A percentile compares a stretch with the other conserved stretches of the same genome.
Conservation (phyloP, 768 basidiomycete genomes). For the Butyriboletus loyo region DNA sequence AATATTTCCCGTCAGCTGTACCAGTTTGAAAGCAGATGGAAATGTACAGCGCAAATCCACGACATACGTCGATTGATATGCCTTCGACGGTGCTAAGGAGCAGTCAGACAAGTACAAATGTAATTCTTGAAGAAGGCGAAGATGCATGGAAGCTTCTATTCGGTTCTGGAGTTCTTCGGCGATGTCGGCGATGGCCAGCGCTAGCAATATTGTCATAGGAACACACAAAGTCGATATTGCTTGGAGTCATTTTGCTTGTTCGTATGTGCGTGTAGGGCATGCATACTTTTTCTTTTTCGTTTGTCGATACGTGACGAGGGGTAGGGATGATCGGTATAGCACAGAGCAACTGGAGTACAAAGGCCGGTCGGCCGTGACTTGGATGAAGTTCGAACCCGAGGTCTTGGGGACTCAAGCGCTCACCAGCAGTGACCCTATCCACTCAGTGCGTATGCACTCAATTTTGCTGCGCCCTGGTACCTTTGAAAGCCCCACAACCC, state of each 20-base stretch:
- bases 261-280: not conserved
- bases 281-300: not conserved
- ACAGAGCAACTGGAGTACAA: not conserved
- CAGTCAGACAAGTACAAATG: not conserved
- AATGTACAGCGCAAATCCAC: not conserved
- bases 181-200: not conserved
- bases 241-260: not conserved
- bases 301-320: not conserved
- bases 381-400: constrained; percentile 4
- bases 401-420: no score
- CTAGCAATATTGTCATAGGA: constrained; percentile 5
- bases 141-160: not conserved
- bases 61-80: not conserved
- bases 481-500: not conserved
- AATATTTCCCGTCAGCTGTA: not conserved
- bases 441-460: not conserved
- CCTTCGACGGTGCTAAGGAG: not conserved
- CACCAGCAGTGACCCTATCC: not conserved
- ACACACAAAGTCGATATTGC: not conserved
- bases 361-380: not conserved
- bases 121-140: not conserved
- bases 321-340: not conserved
- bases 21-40: not conserved
- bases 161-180: no score
- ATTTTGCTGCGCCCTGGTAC: not conserved